Evolutionary conservation across 176 grass and related monocot species (phyloP), one percentile per base, ranked within the genome.

Genomic region (Otatea glauca): DNA sequence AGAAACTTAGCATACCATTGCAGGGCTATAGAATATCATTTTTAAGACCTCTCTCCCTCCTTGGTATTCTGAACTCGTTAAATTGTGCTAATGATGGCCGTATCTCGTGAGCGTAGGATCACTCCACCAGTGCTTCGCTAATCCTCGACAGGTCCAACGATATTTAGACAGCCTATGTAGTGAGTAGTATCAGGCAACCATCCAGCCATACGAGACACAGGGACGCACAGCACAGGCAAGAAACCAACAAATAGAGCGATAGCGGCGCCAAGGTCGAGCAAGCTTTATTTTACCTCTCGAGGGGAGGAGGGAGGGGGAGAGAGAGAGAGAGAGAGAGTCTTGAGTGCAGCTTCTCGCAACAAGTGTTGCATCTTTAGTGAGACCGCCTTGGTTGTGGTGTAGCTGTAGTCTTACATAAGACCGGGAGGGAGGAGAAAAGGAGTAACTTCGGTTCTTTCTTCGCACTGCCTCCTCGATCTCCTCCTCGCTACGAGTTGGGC

Each of bases 1-100:
- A 88, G 74, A 84, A 70, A 65, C 20, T 49, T 68, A 67, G 34
- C 49, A 70, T 29, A 55, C 35, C 64, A 24, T 54, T 21, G 12
- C 58, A 56, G n/a, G 44, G 3, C 49, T 61, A 1, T 35, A 50
- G 32, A 51, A 64, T 32, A 75, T 10, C 72, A 65, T 65, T 53
- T 65, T 29, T 20, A 29, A 29, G 29, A 29, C 29, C 29, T 29
- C 29, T 29, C 29, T 29, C 29, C 29, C 29, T 29, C 29, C 1
- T 1, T 29, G 29, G 29, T 29, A 29, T 29, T 29, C 29, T 29
- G 29, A 21, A 8, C 65, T 70, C 88, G 86, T 81, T 93, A 73
- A 89, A 74, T 91, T 65, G n/a, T 53, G 50, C 70, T 83, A 85
- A 88, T 90, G 82, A 90, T 92, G 79, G 47, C 65, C 88, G 41